Percentiles rank a stretch among this genome's conserved stretches.
Evolutionary conservation across 495 filamentous ascomycete genomes (phyloP).

Genomic region (Aspergillus mulundensis): DNA sequence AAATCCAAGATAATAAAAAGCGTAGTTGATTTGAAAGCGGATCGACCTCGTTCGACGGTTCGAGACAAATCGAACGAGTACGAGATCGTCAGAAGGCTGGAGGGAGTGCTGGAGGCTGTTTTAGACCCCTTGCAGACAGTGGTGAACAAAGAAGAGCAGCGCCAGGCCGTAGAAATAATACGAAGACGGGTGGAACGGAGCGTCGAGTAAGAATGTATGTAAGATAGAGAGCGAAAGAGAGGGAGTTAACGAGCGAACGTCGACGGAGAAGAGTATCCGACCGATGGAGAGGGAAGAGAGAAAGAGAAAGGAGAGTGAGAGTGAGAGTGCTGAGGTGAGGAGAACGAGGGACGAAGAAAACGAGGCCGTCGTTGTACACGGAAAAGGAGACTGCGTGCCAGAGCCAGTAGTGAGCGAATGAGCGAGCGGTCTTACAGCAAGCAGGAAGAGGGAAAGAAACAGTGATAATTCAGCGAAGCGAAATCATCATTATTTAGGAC

Average conservation of each 20-base stretch:
- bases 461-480: not conserved
- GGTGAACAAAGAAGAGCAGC: conserved; percentile 21
- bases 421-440: conserved; percentile 28
- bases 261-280: conserved; percentile 14
- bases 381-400: not conserved
- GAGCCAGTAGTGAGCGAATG: not conserved
- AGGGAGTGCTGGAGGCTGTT: conserved; percentile 15
- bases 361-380: conserved; percentile 8
- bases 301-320: conserved; percentile 13
- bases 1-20: conserved; percentile 2
- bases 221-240: conserved; percentile 22
- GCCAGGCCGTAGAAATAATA: conserved; percentile 32
- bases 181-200: conserved; percentile 14
- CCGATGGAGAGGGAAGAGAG: conserved; percentile 18
- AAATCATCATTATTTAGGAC: not conserved
- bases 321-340: conserved; percentile 15
- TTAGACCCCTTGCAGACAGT: conserved; percentile 25
- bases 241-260: conserved; percentile 12
- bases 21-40: conserved; percentile 10
- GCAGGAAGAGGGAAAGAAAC: not conserved
- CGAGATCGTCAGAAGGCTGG: conserved; percentile 15
- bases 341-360: conserved; percentile 14
- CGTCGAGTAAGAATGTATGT: conserved; percentile 5
- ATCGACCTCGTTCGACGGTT: conserved; percentile 16
- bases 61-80: conserved; percentile 15